phyloP scores from a whole-genome alignment of 2,329 filamentous ascomycete genomes.

The Penicillium olsonii region DNA sequence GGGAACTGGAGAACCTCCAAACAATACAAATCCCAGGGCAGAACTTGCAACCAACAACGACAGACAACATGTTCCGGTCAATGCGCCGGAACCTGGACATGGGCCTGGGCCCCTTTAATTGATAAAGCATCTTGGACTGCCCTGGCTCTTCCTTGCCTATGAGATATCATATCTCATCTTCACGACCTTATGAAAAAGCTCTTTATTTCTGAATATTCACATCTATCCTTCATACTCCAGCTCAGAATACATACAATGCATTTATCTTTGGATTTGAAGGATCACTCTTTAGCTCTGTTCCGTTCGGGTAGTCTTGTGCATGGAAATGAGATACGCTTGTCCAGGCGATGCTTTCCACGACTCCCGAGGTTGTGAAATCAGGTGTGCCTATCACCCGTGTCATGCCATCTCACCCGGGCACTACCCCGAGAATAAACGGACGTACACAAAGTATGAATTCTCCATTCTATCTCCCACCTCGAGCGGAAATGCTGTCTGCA shows the following conservation, averaged over 20 bases:
- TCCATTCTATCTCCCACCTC: not conserved
- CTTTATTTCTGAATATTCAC: not conserved
- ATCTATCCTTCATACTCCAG: not conserved
- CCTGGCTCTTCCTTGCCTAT: not conserved
- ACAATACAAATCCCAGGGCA: not conserved
- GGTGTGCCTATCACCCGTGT: not conserved
- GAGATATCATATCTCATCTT: slow-evolving; percentile 2
- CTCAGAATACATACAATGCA: not conserved
- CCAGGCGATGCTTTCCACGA: too few relatives aligned
- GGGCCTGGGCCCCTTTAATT: too few relatives aligned
- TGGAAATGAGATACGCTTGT: too few relatives aligned
- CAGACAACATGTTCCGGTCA: not conserved
- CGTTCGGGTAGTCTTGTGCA: not conserved
- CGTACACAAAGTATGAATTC: too few relatives aligned
- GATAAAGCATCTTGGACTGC: too few relatives aligned
- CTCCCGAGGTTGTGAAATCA: not conserved
- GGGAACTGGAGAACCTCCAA: not conserved
- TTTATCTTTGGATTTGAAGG: not conserved
- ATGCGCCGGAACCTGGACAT: too few relatives aligned
- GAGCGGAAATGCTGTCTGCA: not conserved
- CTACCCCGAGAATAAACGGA: too few relatives aligned
- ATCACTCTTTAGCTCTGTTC: not conserved
- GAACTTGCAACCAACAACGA: slow-evolving; percentile 4
- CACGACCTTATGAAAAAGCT: not conserved
- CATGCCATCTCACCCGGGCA: too few relatives aligned